phyloP scores from a whole-genome alignment of 108 stramenopile genomes.

The Nannochloropsis granulata region DNA sequence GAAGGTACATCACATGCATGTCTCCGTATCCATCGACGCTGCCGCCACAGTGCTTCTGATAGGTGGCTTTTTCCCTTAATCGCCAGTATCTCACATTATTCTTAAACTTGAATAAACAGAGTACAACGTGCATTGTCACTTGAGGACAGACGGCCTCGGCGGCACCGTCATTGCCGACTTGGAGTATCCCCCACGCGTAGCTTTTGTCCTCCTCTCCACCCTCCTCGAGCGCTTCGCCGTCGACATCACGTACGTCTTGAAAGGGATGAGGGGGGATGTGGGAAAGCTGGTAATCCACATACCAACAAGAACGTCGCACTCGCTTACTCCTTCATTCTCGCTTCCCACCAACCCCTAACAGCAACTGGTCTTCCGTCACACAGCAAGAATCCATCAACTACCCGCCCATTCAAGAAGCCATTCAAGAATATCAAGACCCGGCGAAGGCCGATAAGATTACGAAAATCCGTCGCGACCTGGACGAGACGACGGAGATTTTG shows the following conservation, averaged over 20 bases:
- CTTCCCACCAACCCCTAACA: not conserved
- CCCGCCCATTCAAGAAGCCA: constrained; percentile 38
- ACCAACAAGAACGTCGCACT: not conserved
- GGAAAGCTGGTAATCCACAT: not conserved
- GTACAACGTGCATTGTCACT: constrained; percentile 94
- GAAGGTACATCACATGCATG: constrained; percentile 11
- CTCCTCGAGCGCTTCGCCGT: constrained; percentile 76
- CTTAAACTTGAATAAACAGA: not conserved
- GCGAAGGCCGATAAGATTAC: constrained; percentile 90
- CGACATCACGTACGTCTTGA: not conserved
- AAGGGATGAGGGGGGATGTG: not conserved
- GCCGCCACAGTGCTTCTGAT: not conserved
- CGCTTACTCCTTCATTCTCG: not conserved
- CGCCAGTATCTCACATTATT: not conserved
- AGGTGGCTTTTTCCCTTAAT: not conserved
- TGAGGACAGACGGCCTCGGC: constrained; percentile 82
- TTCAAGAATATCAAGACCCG: constrained; percentile 54
- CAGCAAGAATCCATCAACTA: constrained; percentile 34
- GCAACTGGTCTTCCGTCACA: constrained; percentile 50
- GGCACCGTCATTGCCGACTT: constrained; percentile 79
- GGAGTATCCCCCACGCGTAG: constrained; percentile 96
- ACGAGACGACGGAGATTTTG: constrained; percentile 93
- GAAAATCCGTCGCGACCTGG: constrained; percentile 95
- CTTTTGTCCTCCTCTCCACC: constrained; percentile 78
- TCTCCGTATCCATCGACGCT: not conserved